These are phyloP conservation scores for Backusella westeae DNA, from an alignment of 192 early-diverging fungal genomes.

Conservation along the genomic window DNA sequence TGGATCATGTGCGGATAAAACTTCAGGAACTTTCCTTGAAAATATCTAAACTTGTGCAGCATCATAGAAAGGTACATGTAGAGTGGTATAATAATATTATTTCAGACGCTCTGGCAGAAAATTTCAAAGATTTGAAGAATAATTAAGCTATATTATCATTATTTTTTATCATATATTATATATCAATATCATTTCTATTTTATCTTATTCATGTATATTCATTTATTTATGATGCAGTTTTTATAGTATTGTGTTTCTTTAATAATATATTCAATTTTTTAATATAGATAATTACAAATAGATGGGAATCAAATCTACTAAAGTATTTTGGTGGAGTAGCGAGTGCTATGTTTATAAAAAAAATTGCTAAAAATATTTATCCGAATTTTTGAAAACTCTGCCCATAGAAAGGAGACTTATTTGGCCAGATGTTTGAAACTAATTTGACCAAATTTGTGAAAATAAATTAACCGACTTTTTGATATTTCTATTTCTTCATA, in stretches of 20 bases:
- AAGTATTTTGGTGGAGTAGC: neutral
- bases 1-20: constrained; percentile 23
- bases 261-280: neutral
- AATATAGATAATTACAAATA: neutral
- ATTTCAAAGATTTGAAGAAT: neutral
- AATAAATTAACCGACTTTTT: too few relatives aligned
- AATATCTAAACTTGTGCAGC: constrained; percentile 23
- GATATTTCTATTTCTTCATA: too few relatives aligned
- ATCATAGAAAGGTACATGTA: constrained; percentile 41
- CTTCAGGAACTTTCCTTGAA: constrained; percentile 28
- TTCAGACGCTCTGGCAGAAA: neutral
- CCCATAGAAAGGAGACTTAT: too few relatives aligned
- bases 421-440: too few relatives aligned
- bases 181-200: neutral
- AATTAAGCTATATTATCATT: neutral
- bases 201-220: neutral
- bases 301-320: neutral
- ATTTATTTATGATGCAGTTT: neutral
- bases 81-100: constrained; percentile 34
- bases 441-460: too few relatives aligned
- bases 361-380: too few relatives aligned
- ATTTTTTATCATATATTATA: neutral
- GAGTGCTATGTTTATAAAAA: too few relatives aligned
- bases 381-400: too few relatives aligned
- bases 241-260: neutral